Evolutionary conservation across 2,329 filamentous ascomycete genomes (phyloP).

Genomic region (Talaromyces rugulosus): DNA sequence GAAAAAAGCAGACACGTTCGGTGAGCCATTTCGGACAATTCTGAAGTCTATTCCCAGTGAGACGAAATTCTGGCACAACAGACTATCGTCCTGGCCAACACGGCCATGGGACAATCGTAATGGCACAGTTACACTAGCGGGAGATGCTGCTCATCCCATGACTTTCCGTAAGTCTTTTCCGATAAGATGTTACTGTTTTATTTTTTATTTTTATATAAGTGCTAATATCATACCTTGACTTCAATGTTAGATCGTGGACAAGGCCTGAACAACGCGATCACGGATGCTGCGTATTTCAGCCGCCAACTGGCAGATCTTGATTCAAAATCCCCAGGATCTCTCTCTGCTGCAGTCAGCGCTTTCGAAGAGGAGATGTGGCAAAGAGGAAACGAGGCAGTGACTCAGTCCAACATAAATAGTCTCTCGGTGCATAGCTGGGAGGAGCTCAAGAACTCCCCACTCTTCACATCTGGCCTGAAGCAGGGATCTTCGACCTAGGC

Average conservation of each 20-base stretch:
- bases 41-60: conserved; percentile 30
- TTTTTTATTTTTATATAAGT: too few relatives aligned
- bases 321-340: conserved; percentile 3
- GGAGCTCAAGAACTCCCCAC: conserved; percentile 9
- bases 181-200: too few relatives aligned
- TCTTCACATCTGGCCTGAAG: conserved; percentile 10
- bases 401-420: conserved; percentile 6
- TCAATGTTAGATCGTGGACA: conserved; percentile 29
- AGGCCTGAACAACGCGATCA: conserved; percentile 34
- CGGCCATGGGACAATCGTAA: conserved; percentile 29
- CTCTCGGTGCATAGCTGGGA: conserved; percentile 8
- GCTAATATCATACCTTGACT: neutral
- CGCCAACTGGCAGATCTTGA: neutral
- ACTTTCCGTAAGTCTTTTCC: conserved; percentile 27
- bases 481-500: neutral
- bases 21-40: conserved; percentile 29
- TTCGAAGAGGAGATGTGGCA: conserved; percentile 10
- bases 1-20: conserved; percentile 17
- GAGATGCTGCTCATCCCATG: conserved; percentile 40
- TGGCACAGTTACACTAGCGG: conserved; percentile 31
- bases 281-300: conserved; percentile 21
- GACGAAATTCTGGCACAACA: conserved; percentile 25
- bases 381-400: conserved; percentile 11
- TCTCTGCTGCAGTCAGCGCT: neutral
- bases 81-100: conserved; percentile 32